These are phyloP conservation scores for Citrullus mucosospermus DNA, from an alignment of 306 rosid genomes.

Conservation along the genomic window DNA sequence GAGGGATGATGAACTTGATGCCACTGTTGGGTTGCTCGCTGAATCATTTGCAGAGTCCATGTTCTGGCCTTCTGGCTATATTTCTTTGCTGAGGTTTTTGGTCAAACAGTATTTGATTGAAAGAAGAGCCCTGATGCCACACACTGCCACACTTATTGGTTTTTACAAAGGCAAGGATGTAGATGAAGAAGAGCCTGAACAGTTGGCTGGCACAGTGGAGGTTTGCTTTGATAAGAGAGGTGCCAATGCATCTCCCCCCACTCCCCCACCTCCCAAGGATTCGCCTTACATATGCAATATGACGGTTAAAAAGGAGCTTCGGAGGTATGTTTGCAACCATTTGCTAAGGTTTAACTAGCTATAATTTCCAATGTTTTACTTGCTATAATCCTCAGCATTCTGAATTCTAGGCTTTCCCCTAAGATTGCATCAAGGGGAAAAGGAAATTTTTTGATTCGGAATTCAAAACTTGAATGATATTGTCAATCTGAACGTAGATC, in stretches of 20 bases:
- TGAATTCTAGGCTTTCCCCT: not conserved
- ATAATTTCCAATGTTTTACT: not conserved
- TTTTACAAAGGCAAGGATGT: conserved; percentile 32
- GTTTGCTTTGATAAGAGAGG: conserved; percentile 58
- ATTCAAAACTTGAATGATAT: not conserved
- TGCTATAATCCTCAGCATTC: not conserved
- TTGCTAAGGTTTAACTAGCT: not conserved
- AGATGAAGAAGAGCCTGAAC: conserved; percentile 13
- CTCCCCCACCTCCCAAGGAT: conserved; percentile 69
- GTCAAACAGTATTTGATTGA: conserved; percentile 69
- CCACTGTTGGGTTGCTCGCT: conserved; percentile 48
- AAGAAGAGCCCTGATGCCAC: conserved; percentile 47
- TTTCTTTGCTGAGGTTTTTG: conserved; percentile 37
- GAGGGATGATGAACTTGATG: conserved; percentile 47
- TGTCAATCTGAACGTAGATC: not conserved
- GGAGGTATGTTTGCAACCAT: conserved; percentile 33
- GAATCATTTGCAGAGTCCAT: conserved; percentile 74
- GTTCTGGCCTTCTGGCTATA: conserved; percentile 48
- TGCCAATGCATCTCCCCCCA: conserved; percentile 56
- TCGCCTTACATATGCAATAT: conserved; percentile 69
- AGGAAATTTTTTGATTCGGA: not conserved
- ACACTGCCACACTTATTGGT: conserved; percentile 64
- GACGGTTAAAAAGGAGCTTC: conserved; percentile 45
- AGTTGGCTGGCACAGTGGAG: conserved; percentile 86
- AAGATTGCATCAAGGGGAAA: not conserved